These are phyloP conservation scores for Colletotrichum graminicola DNA, from an alignment of 2,329 filamentous ascomycete genomes.

Conservation along the genomic window DNA sequence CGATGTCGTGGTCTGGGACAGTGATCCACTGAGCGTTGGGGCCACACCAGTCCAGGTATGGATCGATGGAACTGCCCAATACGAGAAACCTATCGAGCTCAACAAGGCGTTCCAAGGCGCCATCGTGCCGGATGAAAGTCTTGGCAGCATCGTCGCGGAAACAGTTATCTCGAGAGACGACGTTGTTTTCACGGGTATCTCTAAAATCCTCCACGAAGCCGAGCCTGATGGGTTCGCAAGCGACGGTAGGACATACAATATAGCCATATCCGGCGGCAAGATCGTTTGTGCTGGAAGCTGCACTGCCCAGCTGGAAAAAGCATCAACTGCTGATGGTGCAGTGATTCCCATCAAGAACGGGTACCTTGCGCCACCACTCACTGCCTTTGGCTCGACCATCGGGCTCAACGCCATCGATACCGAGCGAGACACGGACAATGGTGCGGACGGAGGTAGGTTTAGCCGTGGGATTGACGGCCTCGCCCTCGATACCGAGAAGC, in stretches of 20 bases:
- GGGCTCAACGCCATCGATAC: conserved; percentile 74
- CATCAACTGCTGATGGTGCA: conserved; percentile 48
- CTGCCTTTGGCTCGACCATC: conserved; percentile 69
- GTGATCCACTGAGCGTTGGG: conserved; percentile 71
- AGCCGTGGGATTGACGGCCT: conserved; percentile 71
- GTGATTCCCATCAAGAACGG: conserved; percentile 67
- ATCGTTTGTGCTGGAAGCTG: conserved; percentile 71
- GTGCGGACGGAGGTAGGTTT: conserved; percentile 60
- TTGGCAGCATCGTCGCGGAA: conserved; percentile 57
- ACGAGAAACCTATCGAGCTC: conserved; percentile 65
- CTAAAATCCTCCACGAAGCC: conserved; percentile 62
- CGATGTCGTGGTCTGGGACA: conserved; percentile 73
- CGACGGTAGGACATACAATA: conserved; percentile 56
- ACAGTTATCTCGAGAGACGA: conserved; percentile 49
- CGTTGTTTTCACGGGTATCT: conserved; percentile 69
- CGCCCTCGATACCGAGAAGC: conserved; percentile 67
- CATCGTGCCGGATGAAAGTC: conserved; percentile 54
- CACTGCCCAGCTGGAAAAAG: conserved; percentile 55
- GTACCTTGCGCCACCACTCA: conserved; percentile 69
- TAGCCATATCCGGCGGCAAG: conserved; percentile 65
- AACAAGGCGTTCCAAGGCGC: conserved; percentile 59
- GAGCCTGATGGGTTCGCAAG: conserved; percentile 45
- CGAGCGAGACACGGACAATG: conserved; percentile 68
- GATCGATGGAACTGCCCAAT: conserved; percentile 73
- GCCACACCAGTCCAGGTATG: conserved; percentile 72